Percentiles rank a stretch among this genome's conserved stretches.
Evolutionary conservation across 1,284 basidiomycete genomes (phyloP).

Genomic region (Farysia itapuensis): DNA sequence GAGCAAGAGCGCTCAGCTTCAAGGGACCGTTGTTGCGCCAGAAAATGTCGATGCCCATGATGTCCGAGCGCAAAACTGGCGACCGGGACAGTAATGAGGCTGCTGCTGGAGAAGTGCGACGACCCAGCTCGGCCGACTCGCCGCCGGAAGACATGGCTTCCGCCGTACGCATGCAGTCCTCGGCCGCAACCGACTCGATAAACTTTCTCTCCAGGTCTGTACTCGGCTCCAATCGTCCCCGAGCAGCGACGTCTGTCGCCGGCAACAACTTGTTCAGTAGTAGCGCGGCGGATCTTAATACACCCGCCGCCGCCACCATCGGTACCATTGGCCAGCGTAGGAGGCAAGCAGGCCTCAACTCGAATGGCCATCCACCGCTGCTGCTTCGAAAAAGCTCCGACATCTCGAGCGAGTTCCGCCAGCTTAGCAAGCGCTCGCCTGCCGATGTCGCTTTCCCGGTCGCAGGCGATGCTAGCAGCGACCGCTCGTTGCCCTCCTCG

Average conservation of each 20-base stretch:
- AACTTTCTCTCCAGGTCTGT: neutral
- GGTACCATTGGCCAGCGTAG: conserved; percentile 47
- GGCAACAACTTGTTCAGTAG: neutral
- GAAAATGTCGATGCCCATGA: conserved; percentile 27
- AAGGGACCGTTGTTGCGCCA: conserved; percentile 22
- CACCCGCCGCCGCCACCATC: conserved; percentile 31
- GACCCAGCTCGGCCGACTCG: conserved; percentile 8
- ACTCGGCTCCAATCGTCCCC: conserved; percentile 10
- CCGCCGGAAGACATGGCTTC: neutral
- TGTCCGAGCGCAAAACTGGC: conserved; percentile 11
- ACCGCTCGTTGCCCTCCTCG: neutral
- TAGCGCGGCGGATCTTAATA: conserved; percentile 20
- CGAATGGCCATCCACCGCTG: neutral
- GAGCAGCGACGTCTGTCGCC: conserved; percentile 12
- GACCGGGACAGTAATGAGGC: neutral
- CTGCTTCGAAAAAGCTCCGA: neutral
- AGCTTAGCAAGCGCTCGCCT: neutral
- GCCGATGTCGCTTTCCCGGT: conserved; percentile 1
- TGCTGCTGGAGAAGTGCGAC: neutral
- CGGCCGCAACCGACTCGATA: neutral
- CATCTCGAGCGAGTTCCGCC: neutral
- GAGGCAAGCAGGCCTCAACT: conserved; percentile 1
- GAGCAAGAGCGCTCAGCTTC: conserved; percentile 29
- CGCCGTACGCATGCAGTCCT: neutral
- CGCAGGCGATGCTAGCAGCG: neutral